Percentiles rank a stretch among this genome's conserved stretches.
Evolutionary conservation across 176 grass and related monocot genomes (phyloP).

Genomic region (Raddia distichophylla): DNA sequence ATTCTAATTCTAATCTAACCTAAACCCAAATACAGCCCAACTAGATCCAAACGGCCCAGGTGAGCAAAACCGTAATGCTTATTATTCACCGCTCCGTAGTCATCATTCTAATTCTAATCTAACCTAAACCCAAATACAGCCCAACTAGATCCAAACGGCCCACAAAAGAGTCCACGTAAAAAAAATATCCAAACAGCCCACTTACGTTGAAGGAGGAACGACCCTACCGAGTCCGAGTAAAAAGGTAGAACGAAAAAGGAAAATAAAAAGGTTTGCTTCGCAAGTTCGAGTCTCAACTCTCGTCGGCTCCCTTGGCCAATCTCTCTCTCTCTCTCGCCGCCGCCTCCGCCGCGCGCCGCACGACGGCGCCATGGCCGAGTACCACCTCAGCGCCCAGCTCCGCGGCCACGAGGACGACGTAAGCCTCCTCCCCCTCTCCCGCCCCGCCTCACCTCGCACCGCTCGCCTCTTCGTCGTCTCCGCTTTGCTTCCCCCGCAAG

Average conservation of each 20-base stretch:
- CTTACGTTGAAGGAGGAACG: neutral
- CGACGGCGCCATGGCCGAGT: slow-evolving; percentile 50
- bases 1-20: no score
- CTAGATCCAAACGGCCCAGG: neutral
- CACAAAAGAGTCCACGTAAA: neutral
- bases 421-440: slow-evolving; percentile 14
- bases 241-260: no score
- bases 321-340: slow-evolving; percentile 7
- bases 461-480: neutral
- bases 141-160: neutral
- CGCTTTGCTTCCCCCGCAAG: slow-evolving; percentile 54
- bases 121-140: no score
- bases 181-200: neutral
- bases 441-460: neutral
- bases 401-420: slow-evolving; percentile 89
- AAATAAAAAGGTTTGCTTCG: neutral
- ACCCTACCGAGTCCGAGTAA: neutral
- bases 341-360: slow-evolving; percentile 27
- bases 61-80: no score
- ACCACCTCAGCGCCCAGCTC: slow-evolving; percentile 71
- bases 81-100: no score
- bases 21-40: no score
- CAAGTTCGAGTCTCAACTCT: slow-evolving; percentile 1
- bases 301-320: slow-evolving; percentile 29
- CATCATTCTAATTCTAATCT: no score